Percentiles rank a stretch among this genome's conserved stretches.
Evolutionary conservation across 805 yeast species (phyloP).

Genomic region (Candida taoyuanica): DNA sequence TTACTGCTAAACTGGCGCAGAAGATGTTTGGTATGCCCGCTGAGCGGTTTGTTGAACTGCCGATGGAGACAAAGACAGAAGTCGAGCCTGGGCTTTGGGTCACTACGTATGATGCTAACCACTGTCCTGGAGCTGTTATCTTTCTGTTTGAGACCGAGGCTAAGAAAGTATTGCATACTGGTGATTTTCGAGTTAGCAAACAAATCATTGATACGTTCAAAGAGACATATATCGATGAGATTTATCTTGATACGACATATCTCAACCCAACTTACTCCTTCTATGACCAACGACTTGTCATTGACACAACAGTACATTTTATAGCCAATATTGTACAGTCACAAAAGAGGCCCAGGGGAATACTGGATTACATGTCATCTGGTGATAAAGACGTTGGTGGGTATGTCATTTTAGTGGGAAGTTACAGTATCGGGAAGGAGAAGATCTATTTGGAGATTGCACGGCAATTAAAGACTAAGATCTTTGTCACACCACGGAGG

Average conservation of each 20-base stretch:
- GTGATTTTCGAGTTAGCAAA: slow-evolving; percentile 78
- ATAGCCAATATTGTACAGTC: slow-evolving; percentile 30
- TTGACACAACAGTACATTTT: slow-evolving; percentile 47
- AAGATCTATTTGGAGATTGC: slow-evolving; percentile 69
- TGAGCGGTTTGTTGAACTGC: slow-evolving; percentile 36
- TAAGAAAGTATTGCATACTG: slow-evolving; percentile 67
- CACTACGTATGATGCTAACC: slow-evolving; percentile 77
- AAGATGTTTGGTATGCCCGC: slow-evolving; percentile 52
- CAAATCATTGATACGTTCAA: slow-evolving; percentile 30
- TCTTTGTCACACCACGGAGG: slow-evolving; percentile 42
- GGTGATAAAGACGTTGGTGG: slow-evolving; percentile 26
- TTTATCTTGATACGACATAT: slow-evolving; percentile 91
- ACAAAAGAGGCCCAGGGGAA: slow-evolving; percentile 19
- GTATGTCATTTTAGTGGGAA: slow-evolving; percentile 65
- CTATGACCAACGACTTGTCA: slow-evolving; percentile 71
- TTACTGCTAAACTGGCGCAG: slow-evolving; percentile 43
- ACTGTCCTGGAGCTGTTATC: slow-evolving; percentile 93
- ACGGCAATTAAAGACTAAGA: slow-evolving; percentile 44
- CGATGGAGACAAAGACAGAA: slow-evolving; percentile 28
- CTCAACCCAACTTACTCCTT: slow-evolving; percentile 68
- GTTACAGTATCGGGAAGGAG: slow-evolving; percentile 93
- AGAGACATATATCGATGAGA: slow-evolving; percentile 41
- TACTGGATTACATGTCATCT: slow-evolving; percentile 33
- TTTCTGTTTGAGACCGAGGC: slow-evolving; percentile 53
- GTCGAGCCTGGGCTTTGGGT: slow-evolving; percentile 44